Conservation (phyloP, 2,329 filamentous ascomycete species). For the Fusarium sp. region DNA sequence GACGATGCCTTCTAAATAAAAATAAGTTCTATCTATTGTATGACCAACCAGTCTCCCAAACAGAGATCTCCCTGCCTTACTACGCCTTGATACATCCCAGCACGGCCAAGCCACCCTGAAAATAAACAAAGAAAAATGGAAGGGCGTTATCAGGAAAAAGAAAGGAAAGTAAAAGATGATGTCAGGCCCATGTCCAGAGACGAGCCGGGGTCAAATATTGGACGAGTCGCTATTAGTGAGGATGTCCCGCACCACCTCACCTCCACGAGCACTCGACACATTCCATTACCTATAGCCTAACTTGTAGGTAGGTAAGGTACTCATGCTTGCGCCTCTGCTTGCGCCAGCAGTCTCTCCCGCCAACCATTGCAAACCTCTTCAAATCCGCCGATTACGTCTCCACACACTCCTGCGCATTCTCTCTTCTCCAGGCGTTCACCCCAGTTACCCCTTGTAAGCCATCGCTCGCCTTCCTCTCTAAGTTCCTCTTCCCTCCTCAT, state of each 20-base stretch:
- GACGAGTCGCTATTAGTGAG: constrained; percentile 14
- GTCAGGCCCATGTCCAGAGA: constrained; percentile 12
- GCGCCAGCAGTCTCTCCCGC: constrained; percentile 78
- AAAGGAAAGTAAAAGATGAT: constrained; percentile 20
- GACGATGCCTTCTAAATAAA: constrained; percentile 36
- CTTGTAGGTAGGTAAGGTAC: not conserved
- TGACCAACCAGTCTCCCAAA: constrained; percentile 15
- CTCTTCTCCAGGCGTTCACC: constrained; percentile 77
- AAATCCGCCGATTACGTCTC: constrained; percentile 90
- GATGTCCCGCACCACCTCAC: constrained; percentile 29
- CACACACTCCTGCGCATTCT: constrained; percentile 85
- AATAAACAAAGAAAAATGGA: constrained; percentile 26
- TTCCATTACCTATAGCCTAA: not conserved
- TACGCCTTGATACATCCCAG: constrained; percentile 33
- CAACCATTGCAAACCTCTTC: constrained; percentile 89
- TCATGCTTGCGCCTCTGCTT: constrained; percentile 63
- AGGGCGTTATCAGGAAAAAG: constrained; percentile 7
- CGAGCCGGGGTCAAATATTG: constrained; percentile 18
- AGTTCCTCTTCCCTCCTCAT: constrained; percentile 85
- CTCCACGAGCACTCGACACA: constrained; percentile 5
- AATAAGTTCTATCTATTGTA: constrained; percentile 42
- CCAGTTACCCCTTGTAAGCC: constrained; percentile 87
- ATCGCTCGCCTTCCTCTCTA: constrained; percentile 82
- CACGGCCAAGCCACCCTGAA: constrained; percentile 26
- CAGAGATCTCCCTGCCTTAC: constrained; percentile 25